Evolutionary conservation across 306 rosid genomes (phyloP), one percentile per base, ranked within the genome.

Genomic region (Biancaea sappan): DNA sequence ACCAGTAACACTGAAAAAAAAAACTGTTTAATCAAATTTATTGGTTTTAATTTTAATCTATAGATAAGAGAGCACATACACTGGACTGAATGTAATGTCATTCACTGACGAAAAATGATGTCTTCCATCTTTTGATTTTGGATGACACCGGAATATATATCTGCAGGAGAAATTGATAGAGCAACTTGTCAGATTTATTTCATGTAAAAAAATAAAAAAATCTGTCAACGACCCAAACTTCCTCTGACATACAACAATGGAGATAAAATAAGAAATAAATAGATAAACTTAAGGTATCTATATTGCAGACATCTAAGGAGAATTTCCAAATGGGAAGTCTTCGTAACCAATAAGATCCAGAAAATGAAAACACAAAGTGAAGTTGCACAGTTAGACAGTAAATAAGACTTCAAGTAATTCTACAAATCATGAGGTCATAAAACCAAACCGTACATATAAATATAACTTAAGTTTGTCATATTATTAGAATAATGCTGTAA

Each of bases 71-170:
- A 67, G 64, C 44, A 75, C 98, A 35, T 90, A 93, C 97, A 79
- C 79, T 25, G 97, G 91, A 84, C 88, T 86, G 82, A 93, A 93
- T 71, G 26, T 90, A 77, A 93, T 91, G 79, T 86, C 93, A 62
- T 93, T 93, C 83, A 93, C 93, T 1, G 96, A 71, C 72, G 58
- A 88, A 28, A 84, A 68, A 80, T 86, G 90, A 78, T 68, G 80
- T 60, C 76, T 87, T 76, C 84, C 84, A 63, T 87, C 82, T 54
- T 72, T 81, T 70, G 90, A 81, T 84, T 88, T 93, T 43, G 97
- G 98, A 86, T 84, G 88, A 84, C 93, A 93, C 65, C 93, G 80
- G 83, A 91, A 93, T 53, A 73, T 74, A 82, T 88, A 93, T 71
- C 98, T 93, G 89, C 51, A 54, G 50, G 8, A 73, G 72, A 58